phyloP scores from a whole-genome alignment of 192 early-diverging fungal genomes.

The Pilaira anomala region DNA sequence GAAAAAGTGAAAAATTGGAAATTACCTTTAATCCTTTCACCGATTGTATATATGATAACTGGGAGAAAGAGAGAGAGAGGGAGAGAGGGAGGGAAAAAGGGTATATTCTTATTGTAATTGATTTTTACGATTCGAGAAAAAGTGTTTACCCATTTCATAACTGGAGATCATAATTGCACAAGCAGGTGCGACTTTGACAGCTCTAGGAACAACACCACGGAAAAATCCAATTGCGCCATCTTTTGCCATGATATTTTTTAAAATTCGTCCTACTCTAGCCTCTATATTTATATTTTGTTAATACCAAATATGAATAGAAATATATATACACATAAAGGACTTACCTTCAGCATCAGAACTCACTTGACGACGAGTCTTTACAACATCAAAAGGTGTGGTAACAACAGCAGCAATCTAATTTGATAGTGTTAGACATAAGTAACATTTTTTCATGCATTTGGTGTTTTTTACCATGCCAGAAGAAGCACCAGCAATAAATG shows the following conservation, averaged over 20 bases:
- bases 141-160: constrained; percentile 69
- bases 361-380: constrained; percentile 89
- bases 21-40: no score
- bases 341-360: constrained; percentile 26
- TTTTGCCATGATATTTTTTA: constrained; percentile 40
- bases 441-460: neutral
- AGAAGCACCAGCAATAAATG: constrained; percentile 82
- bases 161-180: constrained; percentile 96
- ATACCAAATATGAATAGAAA: neutral
- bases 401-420: constrained; percentile 72
- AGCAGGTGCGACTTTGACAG: constrained; percentile 85
- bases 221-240: constrained; percentile 56
- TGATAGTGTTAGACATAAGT: neutral
- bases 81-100: neutral
- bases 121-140: constrained; percentile 25
- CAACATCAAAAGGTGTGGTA: constrained; percentile 95
- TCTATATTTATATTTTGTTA: constrained; percentile 31
- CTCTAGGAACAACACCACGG: constrained; percentile 64
- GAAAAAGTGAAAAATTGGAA: no score
- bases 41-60: no score
- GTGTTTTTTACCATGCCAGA: constrained; percentile 66
- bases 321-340: neutral
- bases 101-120: neutral
- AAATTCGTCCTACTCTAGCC: constrained; percentile 14
- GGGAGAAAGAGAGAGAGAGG: neutral